phyloP scores from a whole-genome alignment of 2,329 filamentous ascomycete genomes.

The Paramyrothecium roridum region DNA sequence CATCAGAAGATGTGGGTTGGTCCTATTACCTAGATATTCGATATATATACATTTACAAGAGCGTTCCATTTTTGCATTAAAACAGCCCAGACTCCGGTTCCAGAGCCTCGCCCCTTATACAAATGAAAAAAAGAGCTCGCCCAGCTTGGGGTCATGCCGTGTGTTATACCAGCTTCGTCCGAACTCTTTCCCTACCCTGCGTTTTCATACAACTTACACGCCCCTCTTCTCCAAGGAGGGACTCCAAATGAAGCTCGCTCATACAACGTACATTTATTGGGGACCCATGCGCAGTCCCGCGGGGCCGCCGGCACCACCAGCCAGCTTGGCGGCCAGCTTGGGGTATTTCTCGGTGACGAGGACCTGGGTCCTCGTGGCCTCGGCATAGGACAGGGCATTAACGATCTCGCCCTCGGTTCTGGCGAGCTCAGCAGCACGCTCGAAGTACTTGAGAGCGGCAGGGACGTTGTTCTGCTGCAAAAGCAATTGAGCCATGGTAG shows the following conservation, averaged over 20 bases:
- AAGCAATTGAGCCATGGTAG: conserved; percentile 96
- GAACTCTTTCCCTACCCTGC: no score
- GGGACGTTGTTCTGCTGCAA: conserved; percentile 97
- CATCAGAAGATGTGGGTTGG: background rate
- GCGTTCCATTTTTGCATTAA: background rate
- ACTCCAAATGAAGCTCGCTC: background rate
- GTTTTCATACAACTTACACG: conserved; percentile 23
- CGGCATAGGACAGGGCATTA: conserved; percentile 93
- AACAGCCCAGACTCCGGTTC: background rate
- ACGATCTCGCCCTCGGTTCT: conserved; percentile 94
- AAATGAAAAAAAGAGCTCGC: background rate
- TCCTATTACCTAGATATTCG: background rate
- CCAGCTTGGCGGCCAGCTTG: conserved; percentile 69
- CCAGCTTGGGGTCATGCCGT: background rate
- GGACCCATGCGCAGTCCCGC: conserved; percentile 33
- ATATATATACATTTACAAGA: background rate
- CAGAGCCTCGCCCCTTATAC: background rate
- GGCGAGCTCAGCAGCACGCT: conserved; percentile 90
- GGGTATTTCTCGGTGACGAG: conserved; percentile 88
- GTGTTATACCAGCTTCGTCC: no score
- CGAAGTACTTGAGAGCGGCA: conserved; percentile 93
- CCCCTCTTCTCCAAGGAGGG: conserved; percentile 1
- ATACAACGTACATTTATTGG: conserved; percentile 15
- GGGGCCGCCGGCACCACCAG: conserved; percentile 28
- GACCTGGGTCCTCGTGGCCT: conserved; percentile 93